phyloP scores from a whole-genome alignment of 768 basidiomycete genomes.

The Cytidiella melzeri region DNA sequence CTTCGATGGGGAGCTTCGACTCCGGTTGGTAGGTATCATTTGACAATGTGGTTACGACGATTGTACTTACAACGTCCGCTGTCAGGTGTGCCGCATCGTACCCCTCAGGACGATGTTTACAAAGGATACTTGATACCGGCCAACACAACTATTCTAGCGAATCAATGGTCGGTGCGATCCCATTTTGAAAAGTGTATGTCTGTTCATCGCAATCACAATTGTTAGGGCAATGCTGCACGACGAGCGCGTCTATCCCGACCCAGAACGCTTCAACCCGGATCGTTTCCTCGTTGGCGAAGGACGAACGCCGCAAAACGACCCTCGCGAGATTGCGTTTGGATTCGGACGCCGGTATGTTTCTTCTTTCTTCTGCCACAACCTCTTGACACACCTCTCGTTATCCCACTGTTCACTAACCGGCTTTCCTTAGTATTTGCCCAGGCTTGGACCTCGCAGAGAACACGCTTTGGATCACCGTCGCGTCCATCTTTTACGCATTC shows the following conservation, averaged over 20 bases:
- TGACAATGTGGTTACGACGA: too few relatives aligned
- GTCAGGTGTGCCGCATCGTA: constrained; percentile 8
- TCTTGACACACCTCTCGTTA: too few relatives aligned
- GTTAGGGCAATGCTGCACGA: constrained; percentile 40
- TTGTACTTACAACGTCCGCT: too few relatives aligned
- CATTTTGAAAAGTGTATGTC: constrained; percentile 1
- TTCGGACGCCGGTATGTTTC: constrained; percentile 10
- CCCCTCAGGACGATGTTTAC: constrained; percentile 12
- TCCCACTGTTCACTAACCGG: too few relatives aligned
- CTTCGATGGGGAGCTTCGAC: too few relatives aligned
- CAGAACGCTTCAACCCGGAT: constrained; percentile 28
- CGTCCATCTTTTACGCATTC: constrained; percentile 14
- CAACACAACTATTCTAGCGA: constrained; percentile 2
- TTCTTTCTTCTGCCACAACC: too few relatives aligned
- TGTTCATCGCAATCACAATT: neutral
- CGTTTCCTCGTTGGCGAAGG: constrained; percentile 17
- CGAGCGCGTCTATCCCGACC: constrained; percentile 28
- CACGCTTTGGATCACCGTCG: constrained; percentile 20
- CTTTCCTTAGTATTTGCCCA: constrained; percentile 19
- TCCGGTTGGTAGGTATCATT: too few relatives aligned
- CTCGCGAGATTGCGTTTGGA: constrained; percentile 6
- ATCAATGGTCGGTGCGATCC: neutral
- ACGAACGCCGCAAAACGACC: neutral
- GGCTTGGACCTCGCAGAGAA: constrained; percentile 18
- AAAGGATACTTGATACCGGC: constrained; percentile 10